Conservation (phyloP, 345 rosid genomes). For the Adansonia digitata region DNA sequence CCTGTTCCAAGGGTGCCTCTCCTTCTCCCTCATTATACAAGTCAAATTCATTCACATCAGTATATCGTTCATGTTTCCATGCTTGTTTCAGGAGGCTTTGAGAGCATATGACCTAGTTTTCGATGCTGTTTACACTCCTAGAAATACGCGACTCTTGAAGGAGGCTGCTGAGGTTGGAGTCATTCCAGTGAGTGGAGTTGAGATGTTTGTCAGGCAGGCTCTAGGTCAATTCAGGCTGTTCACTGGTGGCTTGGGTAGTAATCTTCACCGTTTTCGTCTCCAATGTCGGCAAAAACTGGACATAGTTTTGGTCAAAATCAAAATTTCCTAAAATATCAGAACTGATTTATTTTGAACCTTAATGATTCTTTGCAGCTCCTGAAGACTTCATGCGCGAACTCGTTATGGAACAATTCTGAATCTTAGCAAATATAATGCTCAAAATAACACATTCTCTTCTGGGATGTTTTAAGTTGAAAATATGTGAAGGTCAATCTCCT, state of each 20-base stretch:
- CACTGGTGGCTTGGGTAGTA: conserved; percentile 28
- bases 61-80: conserved; percentile 1
- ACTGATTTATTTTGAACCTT: not conserved
- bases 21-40: not conserved
- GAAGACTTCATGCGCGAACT: conserved; percentile 43
- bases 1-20: conserved; percentile 22
- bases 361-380: conserved; percentile 30
- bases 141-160: conserved; percentile 25
- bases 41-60: not conserved
- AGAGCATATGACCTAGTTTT: conserved; percentile 31
- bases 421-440: not conserved
- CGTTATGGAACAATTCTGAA: conserved; percentile 38
- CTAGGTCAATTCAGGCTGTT: conserved; percentile 30
- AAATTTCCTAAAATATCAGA: not conserved
- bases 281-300: not conserved
- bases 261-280: not conserved
- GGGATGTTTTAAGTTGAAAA: not conserved
- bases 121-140: conserved; percentile 31
- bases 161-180: conserved; percentile 32
- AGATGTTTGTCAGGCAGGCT: conserved; percentile 36
- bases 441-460: not conserved
- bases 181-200: conserved; percentile 27
- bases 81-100: conserved; percentile 24
- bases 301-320: not conserved
- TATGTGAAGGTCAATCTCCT: no score